phyloP scores from a whole-genome alignment of 306 rosid genomes.

The Lathyrus tuberosus region DNA sequence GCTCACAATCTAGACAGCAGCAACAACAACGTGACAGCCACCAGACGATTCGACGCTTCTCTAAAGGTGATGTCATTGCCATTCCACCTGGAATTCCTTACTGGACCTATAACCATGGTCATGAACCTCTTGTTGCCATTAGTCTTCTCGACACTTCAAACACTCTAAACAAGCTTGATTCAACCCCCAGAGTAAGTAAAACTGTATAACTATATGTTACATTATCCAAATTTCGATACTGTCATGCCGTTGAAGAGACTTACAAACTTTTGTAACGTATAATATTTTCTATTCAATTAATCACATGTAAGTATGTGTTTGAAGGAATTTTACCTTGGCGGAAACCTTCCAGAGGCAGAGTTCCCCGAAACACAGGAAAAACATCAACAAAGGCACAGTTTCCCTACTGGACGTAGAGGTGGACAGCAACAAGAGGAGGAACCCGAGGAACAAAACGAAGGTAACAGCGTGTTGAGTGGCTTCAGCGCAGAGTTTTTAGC shows the following conservation, averaged over 20 bases:
- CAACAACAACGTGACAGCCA: constrained; percentile 16
- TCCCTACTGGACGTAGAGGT: constrained; percentile 12
- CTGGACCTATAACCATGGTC: constrained; percentile 42
- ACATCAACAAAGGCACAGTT: not conserved
- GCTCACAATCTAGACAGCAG: not conserved
- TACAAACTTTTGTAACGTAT: not conserved
- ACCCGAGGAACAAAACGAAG: constrained; percentile 2
- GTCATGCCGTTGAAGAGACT: not conserved
- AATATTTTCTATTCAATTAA: not conserved
- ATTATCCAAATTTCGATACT: not conserved
- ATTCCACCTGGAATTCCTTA: constrained; percentile 45
- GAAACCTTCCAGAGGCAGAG: constrained; percentile 54
- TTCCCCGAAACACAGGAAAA: constrained; percentile 15
- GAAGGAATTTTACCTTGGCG: constrained; percentile 67
- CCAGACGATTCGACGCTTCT: constrained; percentile 41
- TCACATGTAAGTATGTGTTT: not conserved
- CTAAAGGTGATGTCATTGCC: constrained; percentile 31
- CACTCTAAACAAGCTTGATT: constrained; percentile 62
- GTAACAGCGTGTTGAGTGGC: constrained; percentile 44
- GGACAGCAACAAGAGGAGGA: not conserved
- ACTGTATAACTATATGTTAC: not conserved
- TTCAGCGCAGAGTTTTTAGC: constrained; percentile 42
- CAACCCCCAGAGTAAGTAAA: constrained; percentile 55
- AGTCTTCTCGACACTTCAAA: constrained; percentile 50
- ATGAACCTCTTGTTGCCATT: constrained; percentile 38